These are phyloP conservation scores for Globisporangium camurandrum DNA, from an alignment of 352 stramenopile genomes.

Conservation along the genomic window DNA sequence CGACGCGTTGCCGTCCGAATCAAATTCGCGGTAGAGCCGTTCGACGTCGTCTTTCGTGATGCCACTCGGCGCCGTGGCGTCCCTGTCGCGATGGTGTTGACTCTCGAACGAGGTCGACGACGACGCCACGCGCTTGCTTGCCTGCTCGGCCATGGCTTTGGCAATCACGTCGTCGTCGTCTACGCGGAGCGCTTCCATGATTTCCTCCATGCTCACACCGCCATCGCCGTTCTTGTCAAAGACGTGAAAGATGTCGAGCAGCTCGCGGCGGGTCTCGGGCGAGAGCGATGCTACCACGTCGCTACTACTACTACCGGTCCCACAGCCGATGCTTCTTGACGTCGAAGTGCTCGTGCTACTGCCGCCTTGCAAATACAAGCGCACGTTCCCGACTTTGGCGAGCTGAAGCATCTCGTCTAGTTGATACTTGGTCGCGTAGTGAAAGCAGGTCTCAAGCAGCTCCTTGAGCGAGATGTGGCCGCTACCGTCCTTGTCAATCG, in stretches of 20 bases:
- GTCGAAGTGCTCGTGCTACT: neutral
- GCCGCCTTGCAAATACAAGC: conserved; percentile 30
- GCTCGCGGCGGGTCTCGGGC: conserved; percentile 30
- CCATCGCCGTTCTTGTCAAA: conserved; percentile 68
- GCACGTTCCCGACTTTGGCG: conserved; percentile 54
- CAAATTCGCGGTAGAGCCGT: conserved; percentile 48
- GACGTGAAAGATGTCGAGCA: conserved; percentile 57
- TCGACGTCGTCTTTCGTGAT: conserved; percentile 54
- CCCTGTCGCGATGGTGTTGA: neutral
- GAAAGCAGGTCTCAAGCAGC: conserved; percentile 57
- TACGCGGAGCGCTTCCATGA: conserved; percentile 58
- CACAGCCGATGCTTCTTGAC: conserved; percentile 1
- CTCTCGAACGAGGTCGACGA: neutral
- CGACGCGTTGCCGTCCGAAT: conserved; percentile 34
- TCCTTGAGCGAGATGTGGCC: conserved; percentile 50
- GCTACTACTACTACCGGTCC: conserved; percentile 1
- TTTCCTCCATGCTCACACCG: conserved; percentile 60
- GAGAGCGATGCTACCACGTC: conserved; percentile 5
- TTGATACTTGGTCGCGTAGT: conserved; percentile 47
- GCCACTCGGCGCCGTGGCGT: conserved; percentile 16
- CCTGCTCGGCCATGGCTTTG: conserved; percentile 27
- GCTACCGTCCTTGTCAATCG: conserved; percentile 60
- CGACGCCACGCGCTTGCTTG: conserved; percentile 7
- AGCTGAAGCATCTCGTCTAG: conserved; percentile 67
- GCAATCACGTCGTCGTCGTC: conserved; percentile 59